A percentile compares a stretch with the other conserved stretches of the same genome.
These are phyloP conservation scores for Cladosporium sphaerospermum DNA, from an alignment of 2,329 filamentous ascomycete genomes.

Conservation along the genomic window DNA sequence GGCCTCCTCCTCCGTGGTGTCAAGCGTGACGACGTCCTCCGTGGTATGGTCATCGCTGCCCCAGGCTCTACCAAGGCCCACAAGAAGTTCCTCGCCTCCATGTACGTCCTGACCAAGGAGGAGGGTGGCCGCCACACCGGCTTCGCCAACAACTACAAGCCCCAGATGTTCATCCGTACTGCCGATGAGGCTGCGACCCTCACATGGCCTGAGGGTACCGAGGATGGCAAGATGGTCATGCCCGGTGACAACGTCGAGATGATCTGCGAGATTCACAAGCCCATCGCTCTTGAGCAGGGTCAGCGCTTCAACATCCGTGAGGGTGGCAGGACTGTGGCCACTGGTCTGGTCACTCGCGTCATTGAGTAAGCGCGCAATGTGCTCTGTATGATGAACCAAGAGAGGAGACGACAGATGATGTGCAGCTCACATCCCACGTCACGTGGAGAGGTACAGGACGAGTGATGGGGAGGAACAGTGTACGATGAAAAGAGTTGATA, in stretches of 20 bases:
- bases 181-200: conserved; percentile 71
- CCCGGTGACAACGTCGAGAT: conserved; percentile 99
- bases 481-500: conserved; percentile 9
- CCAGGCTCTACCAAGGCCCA: conserved; percentile 81
- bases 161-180: conserved; percentile 92
- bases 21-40: conserved; percentile 86
- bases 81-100: conserved; percentile 86
- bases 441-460: background rate
- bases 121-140: conserved; percentile 96
- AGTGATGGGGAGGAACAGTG: background rate
- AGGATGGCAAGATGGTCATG: conserved; percentile 75
- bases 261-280: conserved; percentile 77
- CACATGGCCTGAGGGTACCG: conserved; percentile 75
- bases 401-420: background rate
- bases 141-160: conserved; percentile 93
- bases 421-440: background rate
- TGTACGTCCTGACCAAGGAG: conserved; percentile 96
- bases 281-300: conserved; percentile 81
- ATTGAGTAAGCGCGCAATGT: conserved; percentile 26
- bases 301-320: conserved; percentile 98
- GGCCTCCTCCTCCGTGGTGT: conserved; percentile 93
- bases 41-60: conserved; percentile 88
- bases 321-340: conserved; percentile 62
- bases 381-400: too few relatives aligned
- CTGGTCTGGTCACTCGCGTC: conserved; percentile 35